These are phyloP conservation scores for Carallia brachiata DNA, from an alignment of 345 rosid genomes.

Conservation along the genomic window DNA sequence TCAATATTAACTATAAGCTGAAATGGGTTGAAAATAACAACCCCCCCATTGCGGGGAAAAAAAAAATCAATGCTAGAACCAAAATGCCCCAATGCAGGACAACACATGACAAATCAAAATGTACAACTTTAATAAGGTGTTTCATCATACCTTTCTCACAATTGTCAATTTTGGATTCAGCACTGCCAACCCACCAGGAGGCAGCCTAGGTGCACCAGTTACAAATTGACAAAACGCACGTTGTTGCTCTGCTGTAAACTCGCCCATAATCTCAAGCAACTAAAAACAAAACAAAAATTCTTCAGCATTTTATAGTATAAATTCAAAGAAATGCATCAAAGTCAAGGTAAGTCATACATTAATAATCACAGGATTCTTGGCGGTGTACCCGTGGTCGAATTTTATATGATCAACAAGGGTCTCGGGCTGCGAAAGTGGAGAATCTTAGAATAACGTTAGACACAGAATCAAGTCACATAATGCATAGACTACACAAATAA, in stretches of 20 bases:
- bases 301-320: background rate
- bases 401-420: conserved; percentile 89
- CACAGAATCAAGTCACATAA: conserved; percentile 3
- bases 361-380: conserved; percentile 85
- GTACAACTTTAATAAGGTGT: background rate
- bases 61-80: background rate
- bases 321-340: background rate
- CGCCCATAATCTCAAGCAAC: conserved; percentile 98
- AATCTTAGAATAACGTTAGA: background rate
- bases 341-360: conserved; percentile 43
- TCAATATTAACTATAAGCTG: too few species aligned
- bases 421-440: conserved; percentile 56
- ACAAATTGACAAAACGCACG: conserved; percentile 98
- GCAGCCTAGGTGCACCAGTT: conserved; percentile 97
- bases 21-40: background rate
- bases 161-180: conserved; percentile 93
- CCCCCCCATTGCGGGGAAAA: background rate
- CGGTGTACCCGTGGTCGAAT: conserved; percentile 98
- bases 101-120: background rate
- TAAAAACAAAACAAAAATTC: conserved; percentile 21
- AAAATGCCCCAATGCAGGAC: background rate
- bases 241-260: conserved; percentile 90
- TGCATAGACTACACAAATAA: background rate
- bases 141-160: conserved; percentile 78
- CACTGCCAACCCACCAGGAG: conserved; percentile 96